A percentile compares a stretch with the other conserved stretches of the same genome.
Conservation (phyloP, 345 rosid species). For the Rubroshorea leprosula region DNA sequence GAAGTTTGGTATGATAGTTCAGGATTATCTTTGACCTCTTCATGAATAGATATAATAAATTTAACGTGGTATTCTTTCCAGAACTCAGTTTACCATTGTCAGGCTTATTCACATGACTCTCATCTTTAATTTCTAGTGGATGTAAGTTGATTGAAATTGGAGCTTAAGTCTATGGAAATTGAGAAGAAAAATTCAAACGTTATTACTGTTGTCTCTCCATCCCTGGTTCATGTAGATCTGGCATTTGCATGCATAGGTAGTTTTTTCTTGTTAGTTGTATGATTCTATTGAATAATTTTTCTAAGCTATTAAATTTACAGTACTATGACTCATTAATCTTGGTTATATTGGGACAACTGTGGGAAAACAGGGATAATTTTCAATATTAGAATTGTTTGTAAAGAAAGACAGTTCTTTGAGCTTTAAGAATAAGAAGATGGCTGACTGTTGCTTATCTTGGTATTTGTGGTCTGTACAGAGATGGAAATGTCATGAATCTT, state of each 20-base stretch:
- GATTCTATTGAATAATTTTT: neutral
- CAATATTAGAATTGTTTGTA: no score
- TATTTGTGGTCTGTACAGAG: no score
- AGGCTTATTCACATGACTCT: neutral
- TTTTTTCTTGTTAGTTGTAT: neutral
- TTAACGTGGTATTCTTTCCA: no score
- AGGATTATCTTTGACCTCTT: neutral
- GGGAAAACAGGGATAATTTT: neutral
- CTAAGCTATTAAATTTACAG: no score
- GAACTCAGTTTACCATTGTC: neutral
- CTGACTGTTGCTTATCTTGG: no score
- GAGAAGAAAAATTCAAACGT: neutral
- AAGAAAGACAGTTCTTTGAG: no score
- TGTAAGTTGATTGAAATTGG: neutral
- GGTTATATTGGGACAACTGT: neutral
- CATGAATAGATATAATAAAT: no score
- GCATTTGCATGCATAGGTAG: neutral
- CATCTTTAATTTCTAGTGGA: neutral
- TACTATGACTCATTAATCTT: no score
- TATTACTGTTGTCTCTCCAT: no score
- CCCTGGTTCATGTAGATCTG: neutral
- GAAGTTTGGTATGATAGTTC: slow-evolving; percentile 1
- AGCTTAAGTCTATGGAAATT: neutral
- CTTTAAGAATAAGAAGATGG: neutral
- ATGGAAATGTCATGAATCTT: no score